Percentiles rank a stretch among this genome's conserved stretches.
Evolutionary conservation across 2,329 filamentous ascomycete species (phyloP).

Genomic region (Aspergillus sclerotialis): DNA sequence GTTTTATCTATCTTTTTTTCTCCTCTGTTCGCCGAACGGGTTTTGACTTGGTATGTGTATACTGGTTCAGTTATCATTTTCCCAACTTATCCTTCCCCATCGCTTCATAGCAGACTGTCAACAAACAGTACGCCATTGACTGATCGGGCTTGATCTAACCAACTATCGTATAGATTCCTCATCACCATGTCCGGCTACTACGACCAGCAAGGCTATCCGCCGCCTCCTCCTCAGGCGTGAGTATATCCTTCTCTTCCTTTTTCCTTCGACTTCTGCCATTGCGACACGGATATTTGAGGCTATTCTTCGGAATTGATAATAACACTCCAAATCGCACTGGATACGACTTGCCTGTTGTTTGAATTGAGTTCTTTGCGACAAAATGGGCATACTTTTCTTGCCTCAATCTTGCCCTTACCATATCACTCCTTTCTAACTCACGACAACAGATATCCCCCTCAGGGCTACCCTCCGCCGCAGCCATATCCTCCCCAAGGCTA

Average conservation of each 20-base stretch:
- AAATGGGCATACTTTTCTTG: no score
- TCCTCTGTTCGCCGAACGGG: not conserved
- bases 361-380: no score
- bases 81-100: constrained; percentile 4
- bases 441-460: no score
- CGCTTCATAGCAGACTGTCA: no score
- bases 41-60: constrained; percentile 1
- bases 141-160: no score
- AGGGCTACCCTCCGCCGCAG: constrained; percentile 22
- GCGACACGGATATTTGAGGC: no score
- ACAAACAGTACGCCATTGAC: no score
- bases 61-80: constrained; percentile 4
- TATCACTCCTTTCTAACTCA: no score
- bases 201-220: constrained; percentile 13
- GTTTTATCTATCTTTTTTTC: constrained; percentile 5
- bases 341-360: no score
- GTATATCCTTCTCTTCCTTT: constrained; percentile 11
- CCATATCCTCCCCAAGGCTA: constrained; percentile 23
- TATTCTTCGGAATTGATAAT: not conserved
- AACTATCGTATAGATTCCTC: constrained; percentile 3
- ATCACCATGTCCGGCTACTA: constrained; percentile 18
- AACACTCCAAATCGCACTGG: no score
- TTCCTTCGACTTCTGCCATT: not conserved
- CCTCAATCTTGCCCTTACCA: no score
- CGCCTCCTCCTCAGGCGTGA: constrained; percentile 34